Base-by-base conservation (phyloP, 2,329 filamentous ascomycete species). In the Myriosclerotinia duriaeana region DNA sequence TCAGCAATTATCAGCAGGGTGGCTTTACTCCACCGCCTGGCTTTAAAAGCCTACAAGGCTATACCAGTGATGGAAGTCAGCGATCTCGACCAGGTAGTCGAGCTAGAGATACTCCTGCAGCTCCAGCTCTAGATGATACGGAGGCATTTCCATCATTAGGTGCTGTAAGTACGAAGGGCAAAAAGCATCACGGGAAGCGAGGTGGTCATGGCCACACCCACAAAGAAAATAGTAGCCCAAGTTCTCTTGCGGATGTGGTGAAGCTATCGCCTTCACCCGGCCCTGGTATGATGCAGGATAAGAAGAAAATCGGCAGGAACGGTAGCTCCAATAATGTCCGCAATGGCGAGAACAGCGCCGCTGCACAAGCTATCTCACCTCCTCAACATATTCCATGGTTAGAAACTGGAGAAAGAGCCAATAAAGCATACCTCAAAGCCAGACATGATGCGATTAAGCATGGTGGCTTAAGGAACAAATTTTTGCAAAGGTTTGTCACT, bases 391-490 rank as follows among this genome's bases (percentile, higher is more conserved):
- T 99, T 56, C 95, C 95, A 0, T 99, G 95, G 95, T 81, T 98
- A 5, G 94, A 97, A 78, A 98, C 95, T 2, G 95, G 95, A 30
- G 89, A 94, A 64, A 87, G 87, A 70, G 92, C 92, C 71, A 98
- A 99, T 78, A 93, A 93, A 78, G 89, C 92, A 34, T 99, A 99
- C 77, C 86, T 99, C 72, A 97, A 97, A 80, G 92, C 93, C 72
- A 89, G 95, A 64, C 91, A 93, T 75, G 94, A 98, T 79, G 95
- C 95, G 67, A 97, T 99, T 77, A 96, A 96, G 79, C 95, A 99
- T 77, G 95, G 95, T 72, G 95, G 93, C 72, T 86, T 97, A 76
- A 87, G 95, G 70, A 99, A 98, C 78, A 98, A 98, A 77, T 99
- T 98, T 74, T 80, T 99, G 65, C 94, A 97, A 78, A 97, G 92